Evolutionary conservation across 1,139 yeast species (phyloP), one percentile per base, ranked within the genome.

Genomic region (Arxiozyma bovina): DNA sequence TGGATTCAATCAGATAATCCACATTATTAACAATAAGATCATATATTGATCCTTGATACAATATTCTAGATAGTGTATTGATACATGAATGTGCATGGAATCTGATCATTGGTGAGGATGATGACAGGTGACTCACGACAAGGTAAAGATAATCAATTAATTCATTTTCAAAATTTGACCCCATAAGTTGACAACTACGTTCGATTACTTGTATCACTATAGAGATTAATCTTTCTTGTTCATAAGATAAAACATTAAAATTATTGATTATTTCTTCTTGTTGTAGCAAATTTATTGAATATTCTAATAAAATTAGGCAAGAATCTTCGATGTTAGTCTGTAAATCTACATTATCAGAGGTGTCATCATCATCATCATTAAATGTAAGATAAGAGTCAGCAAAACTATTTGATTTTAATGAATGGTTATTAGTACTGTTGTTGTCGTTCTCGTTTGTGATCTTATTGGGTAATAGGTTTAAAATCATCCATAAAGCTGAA

Each of bases 1-100:
- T 72, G 0, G 90, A 73, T 68, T 93, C 97, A 15, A 90, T 73
- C 27, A 93, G 69, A 65, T 91, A 91, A 64, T 91, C 97, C 61
- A 83, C 78, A 65, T 91, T 91, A 45, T 81, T 82, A 45, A 77
- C 64, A 3, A 93, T 74, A 59, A 91, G 64, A 1, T 69, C 69
- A 47, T 74, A 72, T 8, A 90, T 70, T 0, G 87, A 80, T 0
- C 82, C 81, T 51, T 77, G 70, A 60, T 85, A 86, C 48, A 87
- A 76, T 8, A 71, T 71, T 15, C 73, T 64, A 0, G 94, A 79
- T 11, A 91, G 69, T 11, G 71, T 70, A 27, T 70, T 54, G 0
- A 79, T 65, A 3, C 82, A 73, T 1, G 63, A 56, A 58, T 77
- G 78, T 0, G 88, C 83, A 53, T 75, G 75, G 11, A 63, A 59